These are phyloP conservation scores for Russula sp. DNA, from an alignment of 768 basidiomycete genomes.

Conservation along the genomic window DNA sequence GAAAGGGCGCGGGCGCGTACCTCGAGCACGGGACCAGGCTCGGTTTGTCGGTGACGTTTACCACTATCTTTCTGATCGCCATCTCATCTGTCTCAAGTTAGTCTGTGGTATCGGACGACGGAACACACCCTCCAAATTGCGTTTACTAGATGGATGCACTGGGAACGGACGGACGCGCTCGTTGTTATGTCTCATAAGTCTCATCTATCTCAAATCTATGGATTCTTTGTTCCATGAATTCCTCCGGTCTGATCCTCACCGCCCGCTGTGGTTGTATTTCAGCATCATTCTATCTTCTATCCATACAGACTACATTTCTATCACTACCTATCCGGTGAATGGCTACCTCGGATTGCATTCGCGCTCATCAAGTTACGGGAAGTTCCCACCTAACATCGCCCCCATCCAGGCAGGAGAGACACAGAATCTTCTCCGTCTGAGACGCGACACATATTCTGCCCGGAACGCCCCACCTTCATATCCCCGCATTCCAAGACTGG, in stretches of 20 bases:
- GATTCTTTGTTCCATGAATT: conserved; percentile 18
- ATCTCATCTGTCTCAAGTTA: not conserved
- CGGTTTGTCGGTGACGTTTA: no score
- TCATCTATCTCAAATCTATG: not conserved
- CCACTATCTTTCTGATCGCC: not conserved
- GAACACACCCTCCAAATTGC: no score
- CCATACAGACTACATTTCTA: conserved; percentile 12
- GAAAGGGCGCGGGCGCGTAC: no score
- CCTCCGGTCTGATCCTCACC: conserved; percentile 1
- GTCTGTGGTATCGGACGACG: no score
- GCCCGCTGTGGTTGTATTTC: not conserved
- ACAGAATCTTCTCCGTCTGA: not conserved
- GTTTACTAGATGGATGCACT: not conserved
- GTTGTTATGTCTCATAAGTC: not conserved
- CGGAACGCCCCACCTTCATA: not conserved
- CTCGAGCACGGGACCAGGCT: no score
- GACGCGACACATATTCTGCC: not conserved
- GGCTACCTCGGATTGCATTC: conserved; percentile 1
- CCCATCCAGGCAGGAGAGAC: not conserved
- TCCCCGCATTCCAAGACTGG: conserved; percentile 20
- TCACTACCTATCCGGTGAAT: conserved; percentile 3
- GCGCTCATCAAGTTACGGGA: not conserved
- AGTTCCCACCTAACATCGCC: not conserved
- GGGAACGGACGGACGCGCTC: not conserved
- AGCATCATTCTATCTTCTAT: not conserved